phyloP scores from a whole-genome alignment of 2,329 filamentous ascomycete genomes.

The Botrytis fragariae region DNA sequence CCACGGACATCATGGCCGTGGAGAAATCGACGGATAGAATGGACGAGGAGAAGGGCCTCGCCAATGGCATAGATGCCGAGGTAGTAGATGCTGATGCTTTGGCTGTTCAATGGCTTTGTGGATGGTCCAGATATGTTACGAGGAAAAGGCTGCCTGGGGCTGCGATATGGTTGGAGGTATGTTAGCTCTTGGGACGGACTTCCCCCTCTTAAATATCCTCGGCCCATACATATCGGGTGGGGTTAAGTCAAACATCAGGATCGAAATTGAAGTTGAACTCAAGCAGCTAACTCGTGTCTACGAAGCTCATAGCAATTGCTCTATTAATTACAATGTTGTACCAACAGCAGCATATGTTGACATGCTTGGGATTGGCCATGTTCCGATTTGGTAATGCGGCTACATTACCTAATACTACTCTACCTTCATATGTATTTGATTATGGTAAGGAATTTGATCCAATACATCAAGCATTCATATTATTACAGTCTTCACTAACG shows the following conservation, averaged over 20 bases:
- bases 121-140: slow-evolving; percentile 7
- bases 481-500: slow-evolving; percentile 1
- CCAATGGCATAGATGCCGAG: neutral
- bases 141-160: slow-evolving; percentile 1
- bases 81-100: neutral
- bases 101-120: neutral
- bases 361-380: slow-evolving; percentile 10
- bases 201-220: neutral
- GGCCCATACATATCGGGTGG: neutral
- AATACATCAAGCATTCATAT: neutral
- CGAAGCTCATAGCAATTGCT: slow-evolving; percentile 17
- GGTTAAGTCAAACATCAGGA: neutral
- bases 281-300: slow-evolving; percentile 2
- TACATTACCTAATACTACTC: slow-evolving; percentile 23
- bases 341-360: slow-evolving; percentile 12
- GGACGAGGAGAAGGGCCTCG: slow-evolving; percentile 15
- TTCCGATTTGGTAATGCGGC: neutral
- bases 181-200: neutral
- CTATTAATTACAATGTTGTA: slow-evolving; percentile 15
- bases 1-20: neutral
- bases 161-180: slow-evolving; percentile 27
- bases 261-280: slow-evolving; percentile 24
- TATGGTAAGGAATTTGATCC: slow-evolving; percentile 42
- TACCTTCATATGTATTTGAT: slow-evolving; percentile 46
- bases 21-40: neutral